Evolutionary conservation across 257 asterid species (phyloP), one percentile per base, ranked within the genome.

Genomic region (Schizonepeta tenuifolia): DNA sequence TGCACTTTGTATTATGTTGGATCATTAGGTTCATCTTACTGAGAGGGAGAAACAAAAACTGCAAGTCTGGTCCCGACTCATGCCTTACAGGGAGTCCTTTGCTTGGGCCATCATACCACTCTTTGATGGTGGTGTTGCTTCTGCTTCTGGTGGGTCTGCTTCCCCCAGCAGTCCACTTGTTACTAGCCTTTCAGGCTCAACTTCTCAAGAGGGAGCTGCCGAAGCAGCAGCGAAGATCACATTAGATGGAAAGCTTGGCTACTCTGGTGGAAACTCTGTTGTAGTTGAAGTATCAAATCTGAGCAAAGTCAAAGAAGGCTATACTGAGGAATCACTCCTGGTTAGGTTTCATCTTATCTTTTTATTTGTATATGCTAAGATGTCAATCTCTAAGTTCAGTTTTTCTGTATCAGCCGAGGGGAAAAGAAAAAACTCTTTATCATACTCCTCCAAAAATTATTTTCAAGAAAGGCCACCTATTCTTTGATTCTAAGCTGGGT

Each of bases 81-180:
- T 95, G 99, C 97, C 99, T 61, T 83, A 92, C 74, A 83, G 88
- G 77, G 99, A 95, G 85, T 81, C 99, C 61, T 95, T 95, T 86
- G 87, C 99, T 47, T 95, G 97, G 98, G 98, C 97, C 70, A 88
- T 95, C 67, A 87, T 95, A 75, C 98, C 99, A 14, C 98, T 95
- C 67, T 95, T 95, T 78, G 99, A 95, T 79, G 83, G 97, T 79
- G 90, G 90, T 69, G 73, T 81, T 81, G 67, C 84, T 75, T 84
- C 95, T 82, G 80, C 91, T 77, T 83, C 95, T 70, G 96, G 86
- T 49, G 99, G 97, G 63, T 82, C 96, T 82, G 85, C 96, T 78
- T 91, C 98, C 55, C 99, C 98, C 46, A 86, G 97, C 86, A 92
- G 99, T 73, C 99, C 99, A 67, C 90, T 90, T 70, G 83, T 93